A percentile compares a stretch with the other conserved stretches of the same genome.
phyloP scores from a whole-genome alignment of 176 grass and related monocot species.

The Carex littledalei region DNA sequence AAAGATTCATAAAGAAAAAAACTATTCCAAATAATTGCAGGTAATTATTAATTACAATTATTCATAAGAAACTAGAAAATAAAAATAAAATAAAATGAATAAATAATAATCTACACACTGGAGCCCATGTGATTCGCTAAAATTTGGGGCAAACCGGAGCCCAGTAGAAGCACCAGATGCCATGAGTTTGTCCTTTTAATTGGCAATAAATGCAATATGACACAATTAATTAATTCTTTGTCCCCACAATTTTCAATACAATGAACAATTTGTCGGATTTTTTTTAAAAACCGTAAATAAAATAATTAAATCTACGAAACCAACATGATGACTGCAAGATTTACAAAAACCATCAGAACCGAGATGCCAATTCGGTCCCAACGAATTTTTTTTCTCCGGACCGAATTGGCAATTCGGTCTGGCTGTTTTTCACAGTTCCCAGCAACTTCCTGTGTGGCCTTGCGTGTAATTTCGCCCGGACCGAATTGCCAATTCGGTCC shows the following conservation, averaged over 20 bases:
- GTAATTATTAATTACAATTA: not conserved
- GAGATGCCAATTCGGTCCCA: too few species aligned
- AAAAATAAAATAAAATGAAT: not conserved
- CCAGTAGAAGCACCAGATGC: not conserved
- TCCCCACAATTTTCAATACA: not conserved
- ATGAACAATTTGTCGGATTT: not conserved
- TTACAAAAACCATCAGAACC: too few species aligned
- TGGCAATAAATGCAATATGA: not conserved
- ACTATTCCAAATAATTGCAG: not conserved
- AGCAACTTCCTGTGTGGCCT: too few species aligned
- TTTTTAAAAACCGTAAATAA: too few species aligned
- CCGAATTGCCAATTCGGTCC: too few species aligned
- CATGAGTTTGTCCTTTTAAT: not conserved
- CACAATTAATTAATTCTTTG: not conserved
- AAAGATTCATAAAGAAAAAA: too few species aligned
- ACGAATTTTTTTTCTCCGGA: too few species aligned
- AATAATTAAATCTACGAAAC: too few species aligned
- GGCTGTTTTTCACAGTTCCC: too few species aligned
- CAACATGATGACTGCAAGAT: too few species aligned
- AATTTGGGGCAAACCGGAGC: slow-evolving; percentile 2
- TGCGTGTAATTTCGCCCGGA: too few species aligned
- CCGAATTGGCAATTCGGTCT: too few species aligned
- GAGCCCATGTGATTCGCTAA: not conserved
- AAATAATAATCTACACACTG: not conserved
- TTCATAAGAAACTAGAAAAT: not conserved